Evolutionary conservation across 768 basidiomycete genomes (phyloP).

Genomic region (Tricholoma matsutake): DNA sequence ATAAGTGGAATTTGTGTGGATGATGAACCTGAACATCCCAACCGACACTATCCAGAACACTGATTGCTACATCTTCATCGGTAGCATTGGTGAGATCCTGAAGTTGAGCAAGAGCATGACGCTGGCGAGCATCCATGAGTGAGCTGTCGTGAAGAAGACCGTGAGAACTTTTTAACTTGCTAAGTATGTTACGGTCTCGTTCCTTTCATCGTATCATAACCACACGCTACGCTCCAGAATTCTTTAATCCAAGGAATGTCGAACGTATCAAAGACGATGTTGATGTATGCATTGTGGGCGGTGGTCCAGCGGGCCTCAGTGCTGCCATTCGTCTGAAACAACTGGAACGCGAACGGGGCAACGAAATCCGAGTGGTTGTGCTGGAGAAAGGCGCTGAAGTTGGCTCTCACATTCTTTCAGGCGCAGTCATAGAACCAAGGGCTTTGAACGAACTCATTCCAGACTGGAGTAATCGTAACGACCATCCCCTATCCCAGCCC

Average conservation of each 20-base stretch:
- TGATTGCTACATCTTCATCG: slow-evolving; percentile 60
- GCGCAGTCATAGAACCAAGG: slow-evolving; percentile 90
- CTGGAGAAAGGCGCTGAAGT: slow-evolving; percentile 94
- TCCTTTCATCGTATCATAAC: slow-evolving; percentile 9
- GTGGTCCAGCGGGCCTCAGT: slow-evolving; percentile 90
- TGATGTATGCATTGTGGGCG: slow-evolving; percentile 97
- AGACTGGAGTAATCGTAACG: slow-evolving; percentile 60
- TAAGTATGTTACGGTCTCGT: slow-evolving; percentile 16
- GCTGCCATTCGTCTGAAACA: slow-evolving; percentile 97
- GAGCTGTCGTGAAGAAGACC: too few relatives aligned
- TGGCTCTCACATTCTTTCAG: slow-evolving; percentile 93
- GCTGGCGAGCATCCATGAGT: slow-evolving; percentile 19
- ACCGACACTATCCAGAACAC: slow-evolving; percentile 55
- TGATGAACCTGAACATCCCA: slow-evolving; percentile 66
- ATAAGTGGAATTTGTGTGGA: background rate
- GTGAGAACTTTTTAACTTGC: background rate
- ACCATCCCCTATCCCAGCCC: slow-evolving; percentile 78
- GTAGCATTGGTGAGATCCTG: slow-evolving; percentile 56
- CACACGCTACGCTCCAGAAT: background rate
- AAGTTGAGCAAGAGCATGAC: slow-evolving; percentile 42
- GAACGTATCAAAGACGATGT: slow-evolving; percentile 89
- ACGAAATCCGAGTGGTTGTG: slow-evolving; percentile 86
- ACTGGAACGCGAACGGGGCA: slow-evolving; percentile 74
- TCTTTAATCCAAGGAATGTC: slow-evolving; percentile 54
- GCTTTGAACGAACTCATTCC: slow-evolving; percentile 91